phyloP scores from a whole-genome alignment of 345 rosid genomes.

The Melaleuca alternifolia region DNA sequence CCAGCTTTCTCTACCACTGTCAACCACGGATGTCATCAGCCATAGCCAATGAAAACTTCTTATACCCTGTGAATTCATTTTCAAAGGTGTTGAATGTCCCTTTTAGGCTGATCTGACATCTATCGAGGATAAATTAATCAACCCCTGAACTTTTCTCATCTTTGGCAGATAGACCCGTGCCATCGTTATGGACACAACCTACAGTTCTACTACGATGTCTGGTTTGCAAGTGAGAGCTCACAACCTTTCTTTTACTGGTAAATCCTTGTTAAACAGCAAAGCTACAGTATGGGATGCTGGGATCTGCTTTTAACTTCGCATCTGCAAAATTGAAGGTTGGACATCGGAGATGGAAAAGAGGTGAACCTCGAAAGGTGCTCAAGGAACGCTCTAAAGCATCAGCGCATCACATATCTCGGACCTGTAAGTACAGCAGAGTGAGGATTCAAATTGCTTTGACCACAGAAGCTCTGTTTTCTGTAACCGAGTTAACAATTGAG shows the following conservation, averaged over 20 bases:
- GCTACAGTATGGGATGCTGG: neutral
- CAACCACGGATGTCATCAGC: neutral
- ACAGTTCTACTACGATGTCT: conserved; percentile 51
- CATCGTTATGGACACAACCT: conserved; percentile 85
- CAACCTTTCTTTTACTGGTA: conserved; percentile 84
- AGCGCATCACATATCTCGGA: conserved; percentile 74
- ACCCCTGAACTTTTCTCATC: neutral
- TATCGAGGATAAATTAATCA: neutral
- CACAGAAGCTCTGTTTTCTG: neutral
- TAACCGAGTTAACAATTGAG: neutral
- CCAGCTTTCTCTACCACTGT: neutral
- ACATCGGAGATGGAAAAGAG: conserved; percentile 75
- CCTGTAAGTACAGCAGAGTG: conserved; percentile 31
- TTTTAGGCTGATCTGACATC: neutral
- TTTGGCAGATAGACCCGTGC: conserved; percentile 63
- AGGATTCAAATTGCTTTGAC: too few species aligned
- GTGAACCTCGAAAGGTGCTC: conserved; percentile 41
- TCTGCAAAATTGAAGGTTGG: conserved; percentile 39
- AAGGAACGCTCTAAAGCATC: conserved; percentile 35
- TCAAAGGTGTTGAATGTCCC: neutral
- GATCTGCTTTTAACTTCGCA: neutral
- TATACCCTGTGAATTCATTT: neutral
- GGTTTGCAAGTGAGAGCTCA: conserved; percentile 44
- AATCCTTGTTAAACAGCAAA: neutral
- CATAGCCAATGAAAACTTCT: neutral